A percentile compares a stretch with the other conserved stretches of the same genome.
These are phyloP conservation scores for Aspergillus hortae DNA, from an alignment of 2,329 filamentous ascomycete genomes.

Conservation along the genomic window DNA sequence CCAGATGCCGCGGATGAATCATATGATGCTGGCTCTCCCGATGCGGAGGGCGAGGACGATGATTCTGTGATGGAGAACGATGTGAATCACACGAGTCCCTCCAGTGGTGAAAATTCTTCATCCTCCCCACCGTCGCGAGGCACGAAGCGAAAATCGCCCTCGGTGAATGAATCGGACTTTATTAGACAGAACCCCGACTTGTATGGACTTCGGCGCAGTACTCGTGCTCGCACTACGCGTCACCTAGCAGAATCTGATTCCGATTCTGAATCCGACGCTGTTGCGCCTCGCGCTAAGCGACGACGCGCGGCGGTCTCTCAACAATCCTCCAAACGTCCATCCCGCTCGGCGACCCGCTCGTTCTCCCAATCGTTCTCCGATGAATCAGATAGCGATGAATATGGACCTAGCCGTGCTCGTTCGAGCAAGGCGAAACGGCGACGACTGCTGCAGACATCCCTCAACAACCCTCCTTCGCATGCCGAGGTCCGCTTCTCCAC, in stretches of 20 bases:
- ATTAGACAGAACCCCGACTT: conserved; percentile 91
- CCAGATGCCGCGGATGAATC: conserved; percentile 39
- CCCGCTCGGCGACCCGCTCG: conserved; percentile 47
- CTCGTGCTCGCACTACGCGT: conserved; percentile 60
- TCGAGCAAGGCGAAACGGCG: conserved; percentile 72
- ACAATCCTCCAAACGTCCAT: conserved; percentile 48
- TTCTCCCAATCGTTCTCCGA: conserved; percentile 59
- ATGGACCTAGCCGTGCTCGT: conserved; percentile 71
- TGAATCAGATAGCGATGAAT: conserved; percentile 65
- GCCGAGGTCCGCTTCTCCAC: conserved; percentile 90
- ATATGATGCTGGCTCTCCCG: conserved; percentile 35
- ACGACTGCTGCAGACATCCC: conserved; percentile 63
- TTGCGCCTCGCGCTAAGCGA: conserved; percentile 44
- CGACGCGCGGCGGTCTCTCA: conserved; percentile 53
- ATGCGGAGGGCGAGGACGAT: conserved; percentile 48
- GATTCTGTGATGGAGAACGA: conserved; percentile 72
- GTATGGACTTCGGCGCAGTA: conserved; percentile 90
- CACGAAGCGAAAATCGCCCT: conserved; percentile 68
- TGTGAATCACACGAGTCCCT: conserved; percentile 53
- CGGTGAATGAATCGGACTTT: conserved; percentile 70
- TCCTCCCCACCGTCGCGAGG: conserved; percentile 68
- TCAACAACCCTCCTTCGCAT: conserved; percentile 59
- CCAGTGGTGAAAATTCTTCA: conserved; percentile 58
- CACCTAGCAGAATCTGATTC: conserved; percentile 61
- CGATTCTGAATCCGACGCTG: conserved; percentile 70